Percentiles rank a stretch among this genome's conserved stretches.
phyloP scores from a whole-genome alignment of 495 filamentous ascomycete species.

The Penicillium ochrochloron region DNA sequence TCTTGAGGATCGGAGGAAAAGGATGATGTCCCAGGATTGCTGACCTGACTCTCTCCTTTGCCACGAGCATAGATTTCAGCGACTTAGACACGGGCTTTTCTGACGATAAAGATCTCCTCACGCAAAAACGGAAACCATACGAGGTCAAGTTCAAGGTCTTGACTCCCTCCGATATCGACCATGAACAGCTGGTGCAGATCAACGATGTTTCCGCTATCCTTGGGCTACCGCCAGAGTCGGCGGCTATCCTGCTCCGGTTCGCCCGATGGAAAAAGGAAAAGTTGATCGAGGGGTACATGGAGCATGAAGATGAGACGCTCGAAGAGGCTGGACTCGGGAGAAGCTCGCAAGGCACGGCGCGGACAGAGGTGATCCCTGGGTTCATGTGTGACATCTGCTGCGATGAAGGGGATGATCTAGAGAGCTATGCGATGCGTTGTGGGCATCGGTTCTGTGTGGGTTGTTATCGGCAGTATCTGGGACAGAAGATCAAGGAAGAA shows the following conservation, averaged over 20 bases:
- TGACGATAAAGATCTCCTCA: slow-evolving; percentile 74
- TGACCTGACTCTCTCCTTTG: neutral
- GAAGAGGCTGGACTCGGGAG: slow-evolving; percentile 83
- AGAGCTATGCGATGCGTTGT: slow-evolving; percentile 94
- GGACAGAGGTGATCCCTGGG: slow-evolving; percentile 68
- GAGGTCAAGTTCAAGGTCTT: slow-evolving; percentile 85
- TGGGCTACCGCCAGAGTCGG: slow-evolving; percentile 81
- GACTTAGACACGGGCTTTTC: slow-evolving; percentile 78
- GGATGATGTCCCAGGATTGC: neutral
- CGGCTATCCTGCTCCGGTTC: slow-evolving; percentile 85
- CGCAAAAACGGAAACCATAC: slow-evolving; percentile 72
- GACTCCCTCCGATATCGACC: slow-evolving; percentile 76
- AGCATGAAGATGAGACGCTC: slow-evolving; percentile 72
- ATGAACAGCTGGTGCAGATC: slow-evolving; percentile 80
- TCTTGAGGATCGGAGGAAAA: neutral
- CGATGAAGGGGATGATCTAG: slow-evolving; percentile 78
- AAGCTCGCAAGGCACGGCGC: slow-evolving; percentile 62
- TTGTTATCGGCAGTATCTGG: slow-evolving; percentile 90
- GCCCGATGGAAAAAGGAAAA: slow-evolving; percentile 95
- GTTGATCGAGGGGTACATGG: slow-evolving; percentile 94
- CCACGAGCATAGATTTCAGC: slow-evolving; percentile 62
- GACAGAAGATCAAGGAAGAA: slow-evolving; percentile 90
- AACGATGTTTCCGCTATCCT: slow-evolving; percentile 88
- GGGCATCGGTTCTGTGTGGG: slow-evolving; percentile 93
- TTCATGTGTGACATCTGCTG: slow-evolving; percentile 97